phyloP scores from a whole-genome alignment of 2,329 filamentous ascomycete species.

The Samsoniella hepiali region DNA sequence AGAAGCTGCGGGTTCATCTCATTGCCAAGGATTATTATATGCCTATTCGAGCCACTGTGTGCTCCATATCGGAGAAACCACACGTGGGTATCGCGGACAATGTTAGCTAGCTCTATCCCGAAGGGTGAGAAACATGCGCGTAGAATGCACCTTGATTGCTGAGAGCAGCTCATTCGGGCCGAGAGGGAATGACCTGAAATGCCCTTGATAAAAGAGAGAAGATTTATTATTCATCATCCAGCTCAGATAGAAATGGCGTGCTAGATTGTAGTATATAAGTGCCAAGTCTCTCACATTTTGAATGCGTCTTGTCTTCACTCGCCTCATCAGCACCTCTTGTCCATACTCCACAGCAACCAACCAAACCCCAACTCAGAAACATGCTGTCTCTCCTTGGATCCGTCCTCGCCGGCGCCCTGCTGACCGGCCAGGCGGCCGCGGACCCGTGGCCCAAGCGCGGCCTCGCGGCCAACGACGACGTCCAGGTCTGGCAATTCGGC shows the following conservation, averaged over 20 bases:
- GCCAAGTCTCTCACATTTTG: not conserved
- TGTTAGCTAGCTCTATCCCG: not conserved
- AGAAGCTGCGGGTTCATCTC: not conserved
- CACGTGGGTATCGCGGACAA: not conserved
- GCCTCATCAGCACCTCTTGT: not conserved
- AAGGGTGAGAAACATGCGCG: not conserved
- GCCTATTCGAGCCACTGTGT: not conserved
- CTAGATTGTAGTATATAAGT: not conserved
- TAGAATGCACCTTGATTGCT: not conserved
- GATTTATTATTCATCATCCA: not conserved
- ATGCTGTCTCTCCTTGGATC: constrained; percentile 51
- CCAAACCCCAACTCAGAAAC: constrained; percentile 43
- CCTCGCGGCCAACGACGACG: constrained; percentile 45
- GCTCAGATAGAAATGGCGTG: not conserved
- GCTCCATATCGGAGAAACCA: not conserved
- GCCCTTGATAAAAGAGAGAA: too few relatives aligned
- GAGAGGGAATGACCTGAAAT: not conserved
- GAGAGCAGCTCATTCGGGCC: not conserved
- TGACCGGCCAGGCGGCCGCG: constrained; percentile 27
- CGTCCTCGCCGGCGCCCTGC: constrained; percentile 41
- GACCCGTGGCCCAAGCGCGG: constrained; percentile 38
- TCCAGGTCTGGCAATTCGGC: constrained; percentile 24
- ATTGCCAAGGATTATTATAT: not conserved
- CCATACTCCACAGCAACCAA: not conserved
- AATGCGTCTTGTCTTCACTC: not conserved